These are phyloP conservation scores for Amoeboaphelidium protococcarum DNA, from an alignment of 371 early-diverging fungal genomes.

Conservation along the genomic window DNA sequence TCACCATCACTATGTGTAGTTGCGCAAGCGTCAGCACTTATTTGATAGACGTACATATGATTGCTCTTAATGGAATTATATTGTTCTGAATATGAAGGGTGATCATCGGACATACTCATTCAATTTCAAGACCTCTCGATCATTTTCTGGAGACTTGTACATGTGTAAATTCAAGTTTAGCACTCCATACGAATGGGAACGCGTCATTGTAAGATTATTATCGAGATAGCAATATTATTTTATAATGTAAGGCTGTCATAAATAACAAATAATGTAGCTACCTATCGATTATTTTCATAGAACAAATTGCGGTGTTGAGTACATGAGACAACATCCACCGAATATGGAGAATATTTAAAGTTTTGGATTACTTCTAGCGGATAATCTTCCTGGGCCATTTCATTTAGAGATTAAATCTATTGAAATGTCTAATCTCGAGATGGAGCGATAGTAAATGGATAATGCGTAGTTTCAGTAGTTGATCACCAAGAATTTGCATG, in stretches of 20 bases:
- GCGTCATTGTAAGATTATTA: no score
- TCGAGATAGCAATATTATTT: no score
- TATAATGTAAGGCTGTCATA: no score
- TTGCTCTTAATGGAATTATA: neutral
- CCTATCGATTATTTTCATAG: neutral
- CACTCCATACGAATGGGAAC: neutral
- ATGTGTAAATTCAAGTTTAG: neutral
- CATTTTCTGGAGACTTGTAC: neutral
- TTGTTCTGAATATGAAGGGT: neutral
- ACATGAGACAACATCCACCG: neutral
- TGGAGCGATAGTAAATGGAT: neutral
- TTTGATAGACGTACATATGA: neutral
- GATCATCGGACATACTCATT: neutral
- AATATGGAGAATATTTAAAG: neutral
- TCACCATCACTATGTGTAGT: no score
- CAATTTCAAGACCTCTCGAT: neutral
- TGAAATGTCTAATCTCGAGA: neutral
- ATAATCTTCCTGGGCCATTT: neutral
- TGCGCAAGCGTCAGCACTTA: neutral
- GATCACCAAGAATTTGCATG: neutral
- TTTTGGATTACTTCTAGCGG: neutral
- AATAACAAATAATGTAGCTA: no score
- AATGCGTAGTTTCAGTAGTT: neutral
- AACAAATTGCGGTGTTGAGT: neutral
- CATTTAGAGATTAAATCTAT: neutral